Percentiles rank a stretch among this genome's conserved stretches.
Conservation (phyloP, 306 rosid genomes). For the Casuarina cunninghamiana region DNA sequence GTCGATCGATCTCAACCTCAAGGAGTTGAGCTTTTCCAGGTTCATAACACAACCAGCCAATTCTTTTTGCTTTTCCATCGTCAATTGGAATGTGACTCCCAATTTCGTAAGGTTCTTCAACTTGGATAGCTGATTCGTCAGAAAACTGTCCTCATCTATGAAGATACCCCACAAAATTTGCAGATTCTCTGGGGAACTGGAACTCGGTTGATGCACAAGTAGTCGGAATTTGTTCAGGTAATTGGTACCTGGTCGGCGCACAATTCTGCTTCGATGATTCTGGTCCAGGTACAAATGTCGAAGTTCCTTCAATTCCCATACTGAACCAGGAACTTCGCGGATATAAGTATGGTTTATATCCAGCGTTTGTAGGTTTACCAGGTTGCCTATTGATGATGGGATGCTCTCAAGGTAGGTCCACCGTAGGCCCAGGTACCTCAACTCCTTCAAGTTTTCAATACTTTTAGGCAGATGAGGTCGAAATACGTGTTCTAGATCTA, state of each 20-base stretch:
- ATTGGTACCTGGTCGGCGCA: no score
- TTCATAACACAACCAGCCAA: slow-evolving; percentile 9
- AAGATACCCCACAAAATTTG: slow-evolving; percentile 34
- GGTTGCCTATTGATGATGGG: slow-evolving; percentile 30
- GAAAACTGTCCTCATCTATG: slow-evolving; percentile 30
- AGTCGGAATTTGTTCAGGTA: no score
- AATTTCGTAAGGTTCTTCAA: slow-evolving; percentile 35
- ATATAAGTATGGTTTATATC: slow-evolving; percentile 42
- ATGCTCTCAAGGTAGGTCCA: slow-evolving; percentile 35
- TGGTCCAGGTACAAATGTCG: slow-evolving; percentile 28
- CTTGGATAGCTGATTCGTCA: slow-evolving; percentile 21
- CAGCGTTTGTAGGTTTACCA: slow-evolving; percentile 33
- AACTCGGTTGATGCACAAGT: slow-evolving; percentile 13
- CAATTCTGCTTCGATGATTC: slow-evolving; percentile 15
- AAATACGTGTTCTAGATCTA: slow-evolving; percentile 32
- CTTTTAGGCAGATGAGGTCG: slow-evolving; percentile 35
- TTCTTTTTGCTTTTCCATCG: background rate
- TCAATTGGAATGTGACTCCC: slow-evolving; percentile 32
- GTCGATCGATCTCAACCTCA: slow-evolving; percentile 31
- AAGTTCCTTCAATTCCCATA: slow-evolving; percentile 38
- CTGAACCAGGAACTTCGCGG: slow-evolving; percentile 27
- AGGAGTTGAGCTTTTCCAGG: slow-evolving; percentile 15
- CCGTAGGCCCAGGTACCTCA: slow-evolving; percentile 39
- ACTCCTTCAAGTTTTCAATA: slow-evolving; percentile 10
- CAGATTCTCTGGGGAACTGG: slow-evolving; percentile 11